These are phyloP conservation scores for Aaosphaeria pasadenensis DNA, from an alignment of 2,329 filamentous ascomycete species.

Conservation along the genomic window DNA sequence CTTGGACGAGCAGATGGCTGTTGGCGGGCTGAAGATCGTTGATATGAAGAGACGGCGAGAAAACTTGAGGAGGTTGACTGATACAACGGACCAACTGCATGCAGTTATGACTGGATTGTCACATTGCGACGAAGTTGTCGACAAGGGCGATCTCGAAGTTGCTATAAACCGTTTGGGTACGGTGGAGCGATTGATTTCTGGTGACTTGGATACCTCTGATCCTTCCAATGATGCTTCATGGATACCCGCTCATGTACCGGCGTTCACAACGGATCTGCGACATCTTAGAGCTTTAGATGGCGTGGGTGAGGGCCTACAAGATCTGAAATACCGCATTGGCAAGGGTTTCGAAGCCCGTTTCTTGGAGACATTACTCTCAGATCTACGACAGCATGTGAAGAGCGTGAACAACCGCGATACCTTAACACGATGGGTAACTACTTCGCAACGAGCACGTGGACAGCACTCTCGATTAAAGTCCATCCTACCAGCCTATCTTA, in stretches of 20 bases:
- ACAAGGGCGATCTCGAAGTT: slow-evolving; percentile 76
- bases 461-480: slow-evolving; percentile 65
- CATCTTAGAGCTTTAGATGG: slow-evolving; percentile 76
- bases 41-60: slow-evolving; percentile 77
- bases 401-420: slow-evolving; percentile 70
- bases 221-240: slow-evolving; percentile 25
- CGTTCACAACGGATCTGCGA: slow-evolving; percentile 65
- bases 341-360: slow-evolving; percentile 83
- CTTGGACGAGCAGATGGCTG: slow-evolving; percentile 82
- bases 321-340: slow-evolving; percentile 76
- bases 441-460: slow-evolving; percentile 70
- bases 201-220: slow-evolving; percentile 53
- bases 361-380: slow-evolving; percentile 70
- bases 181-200: slow-evolving; percentile 77
- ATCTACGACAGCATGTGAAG: slow-evolving; percentile 77
- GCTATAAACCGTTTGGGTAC: slow-evolving; percentile 75
- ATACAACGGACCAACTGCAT: slow-evolving; percentile 79
- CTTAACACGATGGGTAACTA: slow-evolving; percentile 78
- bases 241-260: slow-evolving; percentile 33
- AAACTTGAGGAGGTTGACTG: slow-evolving; percentile 78
- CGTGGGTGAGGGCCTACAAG: slow-evolving; percentile 71
- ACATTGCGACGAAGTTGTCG: slow-evolving; percentile 76
- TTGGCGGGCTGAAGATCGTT: slow-evolving; percentile 80
- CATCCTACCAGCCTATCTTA: slow-evolving; percentile 74
- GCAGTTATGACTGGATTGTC: slow-evolving; percentile 73